These are phyloP conservation scores for Neurospora tetraspora DNA, from an alignment of 495 filamentous ascomycete species.

Conservation along the genomic window DNA sequence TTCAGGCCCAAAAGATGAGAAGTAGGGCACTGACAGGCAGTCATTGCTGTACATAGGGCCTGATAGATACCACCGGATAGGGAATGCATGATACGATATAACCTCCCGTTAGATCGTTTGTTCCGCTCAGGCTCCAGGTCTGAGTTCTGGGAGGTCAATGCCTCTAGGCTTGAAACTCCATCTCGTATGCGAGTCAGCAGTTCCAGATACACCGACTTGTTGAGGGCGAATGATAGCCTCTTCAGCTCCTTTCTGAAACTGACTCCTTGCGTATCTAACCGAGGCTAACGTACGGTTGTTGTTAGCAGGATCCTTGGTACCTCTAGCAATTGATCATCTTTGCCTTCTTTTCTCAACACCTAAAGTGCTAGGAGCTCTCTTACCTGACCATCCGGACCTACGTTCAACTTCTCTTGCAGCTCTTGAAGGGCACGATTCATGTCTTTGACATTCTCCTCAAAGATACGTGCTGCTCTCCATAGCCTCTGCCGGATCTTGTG, in stretches of 20 bases:
- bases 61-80: conserved; percentile 25
- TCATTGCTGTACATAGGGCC: conserved; percentile 21
- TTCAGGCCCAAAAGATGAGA: conserved; percentile 11
- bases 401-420: conserved; percentile 11
- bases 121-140: conserved; percentile 19
- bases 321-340: too few species aligned
- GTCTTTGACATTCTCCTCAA: conserved; percentile 12
- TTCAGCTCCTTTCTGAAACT: conserved; percentile 8
- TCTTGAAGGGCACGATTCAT: conserved; percentile 12
- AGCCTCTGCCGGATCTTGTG: conserved; percentile 9
- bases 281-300: neutral
- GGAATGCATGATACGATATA: conserved; percentile 17
- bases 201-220: conserved; percentile 16
- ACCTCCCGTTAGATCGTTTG: conserved; percentile 11
- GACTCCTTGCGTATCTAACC: neutral
- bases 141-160: conserved; percentile 20
- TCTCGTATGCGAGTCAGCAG: conserved; percentile 21
- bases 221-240: conserved; percentile 23
- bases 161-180: conserved; percentile 24
- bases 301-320: too few species aligned
- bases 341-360: too few species aligned
- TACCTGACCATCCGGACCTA: conserved; percentile 10
- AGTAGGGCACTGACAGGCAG: conserved; percentile 16
- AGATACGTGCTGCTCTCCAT: conserved; percentile 10
- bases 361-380: neutral